These are phyloP conservation scores for Phalaenopsis aphrodite DNA, from an alignment of 106 monocot genomes.

Conservation along the genomic window DNA sequence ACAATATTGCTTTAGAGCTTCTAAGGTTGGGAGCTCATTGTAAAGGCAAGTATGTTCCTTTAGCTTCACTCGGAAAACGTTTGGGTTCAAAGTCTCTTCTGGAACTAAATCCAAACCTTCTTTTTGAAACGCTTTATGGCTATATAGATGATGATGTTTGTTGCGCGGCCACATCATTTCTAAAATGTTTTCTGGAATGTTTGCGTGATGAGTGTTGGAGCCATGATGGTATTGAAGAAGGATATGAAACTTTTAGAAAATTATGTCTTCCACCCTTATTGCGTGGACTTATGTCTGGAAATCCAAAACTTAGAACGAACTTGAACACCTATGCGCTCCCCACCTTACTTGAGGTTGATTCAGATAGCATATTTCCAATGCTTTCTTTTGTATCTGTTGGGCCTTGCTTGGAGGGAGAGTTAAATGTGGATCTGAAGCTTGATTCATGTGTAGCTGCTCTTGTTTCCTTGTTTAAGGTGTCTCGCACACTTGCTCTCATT, in stretches of 20 bases:
- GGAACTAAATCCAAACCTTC: slow-evolving; percentile 49
- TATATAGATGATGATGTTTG: slow-evolving; percentile 96
- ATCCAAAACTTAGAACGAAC: slow-evolving; percentile 85
- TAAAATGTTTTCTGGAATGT: slow-evolving; percentile 84
- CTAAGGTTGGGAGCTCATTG: slow-evolving; percentile 63
- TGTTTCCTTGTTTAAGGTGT: slow-evolving; percentile 89
- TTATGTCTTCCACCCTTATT: slow-evolving; percentile 65
- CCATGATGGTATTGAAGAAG: slow-evolving; percentile 67
- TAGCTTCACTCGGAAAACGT: slow-evolving; percentile 76
- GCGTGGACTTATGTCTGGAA: slow-evolving; percentile 64
- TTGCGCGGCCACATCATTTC: slow-evolving; percentile 77
- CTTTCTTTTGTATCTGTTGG: slow-evolving; percentile 72
- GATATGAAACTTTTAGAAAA: slow-evolving; percentile 64
- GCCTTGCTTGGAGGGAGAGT: slow-evolving; percentile 25
- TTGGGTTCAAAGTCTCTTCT: slow-evolving; percentile 69
- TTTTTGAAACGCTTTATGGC: slow-evolving; percentile 59
- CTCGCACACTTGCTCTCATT: slow-evolving; percentile 68
- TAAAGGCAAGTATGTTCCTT: slow-evolving; percentile 89
- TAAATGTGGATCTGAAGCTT: slow-evolving; percentile 30
- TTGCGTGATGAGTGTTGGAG: slow-evolving; percentile 92
- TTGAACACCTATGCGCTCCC: slow-evolving; percentile 90
- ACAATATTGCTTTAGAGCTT: slow-evolving; percentile 50
- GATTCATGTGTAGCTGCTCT: slow-evolving; percentile 79
- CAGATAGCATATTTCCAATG: slow-evolving; percentile 88
- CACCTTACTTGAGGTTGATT: slow-evolving; percentile 68